Percentiles rank a stretch among this genome's conserved stretches.
Conservation (phyloP, 495 filamentous ascomycete genomes). For the Penicillium goetzii region DNA sequence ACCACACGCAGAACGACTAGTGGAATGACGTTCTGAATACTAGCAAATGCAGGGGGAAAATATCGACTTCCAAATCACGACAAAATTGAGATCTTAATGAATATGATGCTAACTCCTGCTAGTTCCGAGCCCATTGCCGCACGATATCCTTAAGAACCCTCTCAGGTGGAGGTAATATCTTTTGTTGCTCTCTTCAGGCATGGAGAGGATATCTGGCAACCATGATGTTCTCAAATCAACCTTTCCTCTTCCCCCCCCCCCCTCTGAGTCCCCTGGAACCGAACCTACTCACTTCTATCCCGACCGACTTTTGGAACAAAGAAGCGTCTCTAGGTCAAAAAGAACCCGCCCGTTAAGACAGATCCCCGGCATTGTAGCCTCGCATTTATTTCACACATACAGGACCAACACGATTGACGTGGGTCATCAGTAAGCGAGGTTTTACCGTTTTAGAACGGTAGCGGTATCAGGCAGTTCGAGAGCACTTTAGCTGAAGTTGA, state of each 20-base stretch:
- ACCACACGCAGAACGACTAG: background rate
- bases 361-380: background rate
- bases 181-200: constrained; percentile 4
- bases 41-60: background rate
- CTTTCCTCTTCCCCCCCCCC: background rate
- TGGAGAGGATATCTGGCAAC: constrained; percentile 5
- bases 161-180: constrained; percentile 10
- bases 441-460: background rate
- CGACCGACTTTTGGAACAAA: background rate
- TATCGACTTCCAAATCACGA: background rate
- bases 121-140: background rate
- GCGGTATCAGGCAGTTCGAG: background rate
- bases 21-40: background rate
- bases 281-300: constrained; percentile 5
- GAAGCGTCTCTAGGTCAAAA: background rate
- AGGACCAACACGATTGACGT: constrained; percentile 8
- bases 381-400: constrained; percentile 19
- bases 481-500: constrained; percentile 14
- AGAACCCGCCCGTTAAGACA: constrained; percentile 6
- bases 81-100: background rate
- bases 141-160: constrained; percentile 1
- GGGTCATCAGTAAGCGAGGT: constrained; percentile 14
- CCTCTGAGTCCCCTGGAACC: background rate
- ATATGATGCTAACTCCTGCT: background rate
- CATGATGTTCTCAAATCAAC: background rate